These are phyloP conservation scores for Pestalotiopsis sp. DNA, from an alignment of 2,329 filamentous ascomycete species.

Conservation along the genomic window DNA sequence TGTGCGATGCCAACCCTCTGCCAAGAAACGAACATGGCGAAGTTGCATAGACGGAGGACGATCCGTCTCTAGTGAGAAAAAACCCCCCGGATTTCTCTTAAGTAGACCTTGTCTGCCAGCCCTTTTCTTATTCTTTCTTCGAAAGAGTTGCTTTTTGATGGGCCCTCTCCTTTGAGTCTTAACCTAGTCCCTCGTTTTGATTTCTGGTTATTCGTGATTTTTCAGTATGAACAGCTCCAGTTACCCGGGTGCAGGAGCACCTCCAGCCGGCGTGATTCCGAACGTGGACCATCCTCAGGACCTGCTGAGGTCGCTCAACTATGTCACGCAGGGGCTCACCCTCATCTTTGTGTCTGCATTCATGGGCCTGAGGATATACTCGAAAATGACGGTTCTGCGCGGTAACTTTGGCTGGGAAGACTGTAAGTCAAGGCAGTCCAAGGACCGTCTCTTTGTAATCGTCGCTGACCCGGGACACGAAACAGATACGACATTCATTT, in stretches of 20 bases:
- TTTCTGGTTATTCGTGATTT: background rate
- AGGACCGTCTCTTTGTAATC: no score
- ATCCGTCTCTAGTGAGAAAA: background rate
- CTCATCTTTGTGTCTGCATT: constrained; percentile 29
- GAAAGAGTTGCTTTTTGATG: background rate
- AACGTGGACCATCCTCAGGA: constrained; percentile 30
- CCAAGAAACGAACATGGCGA: background rate
- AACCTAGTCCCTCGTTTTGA: background rate
- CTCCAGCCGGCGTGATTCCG: constrained; percentile 27
- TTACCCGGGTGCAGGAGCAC: constrained; percentile 24
- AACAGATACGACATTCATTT: background rate
- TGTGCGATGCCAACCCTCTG: background rate
- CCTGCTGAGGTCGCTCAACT: constrained; percentile 28
- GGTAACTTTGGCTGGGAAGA: constrained; percentile 27
- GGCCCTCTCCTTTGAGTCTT: background rate
- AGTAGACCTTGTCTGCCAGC: background rate
- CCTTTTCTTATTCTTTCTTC: background rate
- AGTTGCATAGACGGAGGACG: background rate
- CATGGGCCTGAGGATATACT: constrained; percentile 27
- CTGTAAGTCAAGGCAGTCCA: constrained; percentile 23
- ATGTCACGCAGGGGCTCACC: constrained; percentile 31
- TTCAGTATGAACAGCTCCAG: background rate
- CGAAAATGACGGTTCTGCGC: constrained; percentile 24
- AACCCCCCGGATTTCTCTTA: background rate
- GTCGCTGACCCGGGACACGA: background rate